Evolutionary conservation across 2,329 filamentous ascomycete species (phyloP).

Genomic region (Zymoseptoria passerinii): DNA sequence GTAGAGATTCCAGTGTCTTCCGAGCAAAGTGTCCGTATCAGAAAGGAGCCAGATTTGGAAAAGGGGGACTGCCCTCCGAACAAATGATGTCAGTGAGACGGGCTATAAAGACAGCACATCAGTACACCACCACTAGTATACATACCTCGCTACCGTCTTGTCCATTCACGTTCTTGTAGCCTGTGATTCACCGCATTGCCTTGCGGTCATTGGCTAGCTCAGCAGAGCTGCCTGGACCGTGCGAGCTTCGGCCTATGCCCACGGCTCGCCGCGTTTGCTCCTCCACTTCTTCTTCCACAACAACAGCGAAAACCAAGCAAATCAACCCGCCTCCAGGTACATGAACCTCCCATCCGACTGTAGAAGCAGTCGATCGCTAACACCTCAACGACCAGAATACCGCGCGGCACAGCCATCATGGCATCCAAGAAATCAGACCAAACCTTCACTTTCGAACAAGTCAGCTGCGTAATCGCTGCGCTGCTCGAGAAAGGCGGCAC

Average conservation of each 20-base stretch:
- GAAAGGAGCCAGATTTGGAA: too few species aligned
- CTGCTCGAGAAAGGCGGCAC: conserved; percentile 9
- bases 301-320: neutral
- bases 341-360: neutral
- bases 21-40: too few species aligned
- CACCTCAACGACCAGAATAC: neutral
- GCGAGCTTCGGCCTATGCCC: neutral
- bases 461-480: conserved; percentile 7
- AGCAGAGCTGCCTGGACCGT: neutral
- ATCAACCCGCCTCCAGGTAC: neutral
- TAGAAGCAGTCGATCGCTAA: neutral
- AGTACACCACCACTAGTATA: neutral
- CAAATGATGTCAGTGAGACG: too few species aligned
- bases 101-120: too few species aligned
- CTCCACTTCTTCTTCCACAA: neutral
- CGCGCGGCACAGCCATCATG: neutral
- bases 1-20: too few species aligned
- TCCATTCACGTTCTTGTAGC: neutral
- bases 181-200: neutral
- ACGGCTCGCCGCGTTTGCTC: neutral
- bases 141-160: neutral
- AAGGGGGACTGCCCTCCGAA: too few species aligned
- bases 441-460: conserved; percentile 10
- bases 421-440: conserved; percentile 1
- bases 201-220: neutral